Evolutionary conservation across 768 basidiomycete genomes (phyloP), one percentile per base, ranked within the genome.

Genomic region (Trametes elegans): DNA sequence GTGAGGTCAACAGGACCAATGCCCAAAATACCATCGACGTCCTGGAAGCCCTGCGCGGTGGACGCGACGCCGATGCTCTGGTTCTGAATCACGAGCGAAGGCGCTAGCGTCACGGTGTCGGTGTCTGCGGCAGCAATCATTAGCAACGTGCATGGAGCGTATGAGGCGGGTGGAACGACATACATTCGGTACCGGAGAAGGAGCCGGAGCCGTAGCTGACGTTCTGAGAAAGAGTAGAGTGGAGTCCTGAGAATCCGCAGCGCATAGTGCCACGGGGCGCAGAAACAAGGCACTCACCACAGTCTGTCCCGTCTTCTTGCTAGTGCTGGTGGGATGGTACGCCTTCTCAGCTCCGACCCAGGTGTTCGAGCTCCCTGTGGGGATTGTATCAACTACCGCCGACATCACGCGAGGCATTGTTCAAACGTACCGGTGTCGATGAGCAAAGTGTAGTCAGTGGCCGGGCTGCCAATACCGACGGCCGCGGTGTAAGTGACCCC

Each of bases 121-220:
- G 63, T 76, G 59, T 71, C 80, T 81, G 52, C 47, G 26, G 9
- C 13, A 14, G 32, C 3, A 10, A 19, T n/a, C 13, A 21, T 48
- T n/a, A 39, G 27, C 24, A 19, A 40, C n/a, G 39, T 8, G 26
- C 11, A 23, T 41, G 52, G 28, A 49, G 38, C 14, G 49, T 52
- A 42, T 8, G n/a, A n/a, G n/a, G 23, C 3, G 19, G n/a, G 38
- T 38, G 43, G 41, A 45, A 31, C 23, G 19, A 49, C 73, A 56
- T 67, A 80, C 76, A 80, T 69, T 83, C 80, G 36, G 74, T 70
- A 23, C 82, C 81, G 32, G 71, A 72, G 71, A 83, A 79, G 23
- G 68, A 71, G 8, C 81, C 83, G 23, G 79, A 79, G 34, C 80
- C 80, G 61, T 83, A 83, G 55, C 72, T 74, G 26, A 81, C 79